phyloP scores from a whole-genome alignment of 257 asterid species.

The Handroanthus guayacan region DNA sequence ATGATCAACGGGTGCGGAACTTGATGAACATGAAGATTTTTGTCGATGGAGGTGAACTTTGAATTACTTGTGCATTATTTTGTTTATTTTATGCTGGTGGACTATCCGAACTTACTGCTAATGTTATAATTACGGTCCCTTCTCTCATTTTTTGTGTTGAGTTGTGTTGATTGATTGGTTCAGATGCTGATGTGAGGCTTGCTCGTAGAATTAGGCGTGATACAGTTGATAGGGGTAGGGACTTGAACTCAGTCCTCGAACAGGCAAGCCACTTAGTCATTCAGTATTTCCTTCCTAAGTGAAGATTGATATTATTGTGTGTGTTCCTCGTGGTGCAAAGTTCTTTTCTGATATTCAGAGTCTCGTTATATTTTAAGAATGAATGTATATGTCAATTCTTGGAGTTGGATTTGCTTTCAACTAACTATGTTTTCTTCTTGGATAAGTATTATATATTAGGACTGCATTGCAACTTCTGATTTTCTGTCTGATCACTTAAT shows the following conservation, averaged over 20 bases:
- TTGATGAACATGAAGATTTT: constrained; percentile 98
- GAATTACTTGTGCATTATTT: constrained; percentile 31
- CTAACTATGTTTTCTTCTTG: background rate
- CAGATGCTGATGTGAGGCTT: constrained; percentile 99
- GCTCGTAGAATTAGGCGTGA: constrained; percentile 99
- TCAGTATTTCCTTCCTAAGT: background rate
- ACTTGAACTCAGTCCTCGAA: constrained; percentile 90
- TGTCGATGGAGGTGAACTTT: constrained; percentile 87
- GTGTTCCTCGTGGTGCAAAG: constrained; percentile 6
- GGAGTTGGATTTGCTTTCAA: background rate
- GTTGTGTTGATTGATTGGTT: constrained; percentile 26
- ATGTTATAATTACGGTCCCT: background rate
- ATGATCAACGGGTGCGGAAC: constrained; percentile 89
- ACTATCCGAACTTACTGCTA: constrained; percentile 4
- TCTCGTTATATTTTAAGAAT: background rate
- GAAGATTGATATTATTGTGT: constrained; percentile 7
- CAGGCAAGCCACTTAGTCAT: constrained; percentile 65
- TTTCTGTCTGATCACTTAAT: constrained; percentile 26
- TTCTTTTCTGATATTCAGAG: background rate
- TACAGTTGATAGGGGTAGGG: constrained; percentile 97
- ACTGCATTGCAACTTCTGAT: background rate
- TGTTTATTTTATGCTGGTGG: background rate
- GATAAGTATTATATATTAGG: background rate
- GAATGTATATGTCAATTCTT: background rate
- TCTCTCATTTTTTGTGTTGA: constrained; percentile 19